Conservation (phyloP, 495 filamentous ascomycete genomes). For the Trypethelium eluteriae region DNA sequence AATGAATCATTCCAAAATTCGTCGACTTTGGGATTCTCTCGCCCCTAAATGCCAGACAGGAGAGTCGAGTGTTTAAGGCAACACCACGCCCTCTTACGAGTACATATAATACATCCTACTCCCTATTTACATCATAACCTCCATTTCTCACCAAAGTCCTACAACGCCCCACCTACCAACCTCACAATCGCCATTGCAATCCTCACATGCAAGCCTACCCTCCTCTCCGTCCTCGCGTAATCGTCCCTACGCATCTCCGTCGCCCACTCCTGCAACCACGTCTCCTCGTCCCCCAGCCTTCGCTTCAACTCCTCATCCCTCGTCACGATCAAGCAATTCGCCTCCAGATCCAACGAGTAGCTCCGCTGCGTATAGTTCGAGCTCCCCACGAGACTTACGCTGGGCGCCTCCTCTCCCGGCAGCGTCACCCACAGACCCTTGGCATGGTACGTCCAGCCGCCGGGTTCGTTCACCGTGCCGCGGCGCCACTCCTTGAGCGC, state of each 20-base stretch:
- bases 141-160: neutral
- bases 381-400: slow-evolving; percentile 76
- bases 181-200: slow-evolving; percentile 76
- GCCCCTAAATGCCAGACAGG: no score
- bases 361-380: slow-evolving; percentile 95
- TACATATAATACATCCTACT: neutral
- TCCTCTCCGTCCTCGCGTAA: slow-evolving; percentile 68
- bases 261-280: slow-evolving; percentile 68
- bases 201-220: slow-evolving; percentile 76
- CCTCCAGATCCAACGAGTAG: slow-evolving; percentile 85
- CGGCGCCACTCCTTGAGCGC: slow-evolving; percentile 79
- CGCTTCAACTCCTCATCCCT: slow-evolving; percentile 63
- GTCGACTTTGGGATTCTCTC: no score
- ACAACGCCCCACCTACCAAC: slow-evolving; percentile 40
- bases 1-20: neutral
- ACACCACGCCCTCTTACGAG: neutral
- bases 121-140: neutral
- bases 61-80: neutral
- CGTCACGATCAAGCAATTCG: slow-evolving; percentile 77
- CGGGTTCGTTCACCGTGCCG: slow-evolving; percentile 69
- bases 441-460: slow-evolving; percentile 95
- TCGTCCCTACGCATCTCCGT: slow-evolving; percentile 60
- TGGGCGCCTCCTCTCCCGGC: slow-evolving; percentile 47
- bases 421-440: slow-evolving; percentile 93
- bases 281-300: slow-evolving; percentile 66